phyloP scores from a whole-genome alignment of 2,329 filamentous ascomycete genomes.

The Anisogramma anomala region DNA sequence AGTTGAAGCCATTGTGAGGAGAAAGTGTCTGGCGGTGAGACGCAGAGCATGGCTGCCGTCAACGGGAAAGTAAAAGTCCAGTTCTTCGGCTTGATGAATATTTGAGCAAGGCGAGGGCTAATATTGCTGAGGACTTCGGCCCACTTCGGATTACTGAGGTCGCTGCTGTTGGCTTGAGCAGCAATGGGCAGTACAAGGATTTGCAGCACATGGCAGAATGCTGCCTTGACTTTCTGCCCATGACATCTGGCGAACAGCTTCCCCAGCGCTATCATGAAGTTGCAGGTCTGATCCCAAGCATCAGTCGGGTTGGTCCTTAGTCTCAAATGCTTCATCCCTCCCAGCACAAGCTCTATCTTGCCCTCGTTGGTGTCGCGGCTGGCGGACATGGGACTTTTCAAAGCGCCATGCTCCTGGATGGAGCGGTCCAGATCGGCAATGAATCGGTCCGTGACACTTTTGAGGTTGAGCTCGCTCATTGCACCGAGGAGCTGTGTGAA shows the following conservation, averaged over 20 bases:
- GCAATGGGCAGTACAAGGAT: slow-evolving; percentile 79
- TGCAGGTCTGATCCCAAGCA: slow-evolving; percentile 75
- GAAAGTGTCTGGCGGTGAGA: slow-evolving; percentile 76
- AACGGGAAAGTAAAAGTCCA: slow-evolving; percentile 84
- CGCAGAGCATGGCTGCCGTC: slow-evolving; percentile 75
- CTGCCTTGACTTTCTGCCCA: slow-evolving; percentile 80
- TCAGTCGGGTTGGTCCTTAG: slow-evolving; percentile 63
- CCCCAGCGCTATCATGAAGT: slow-evolving; percentile 73
- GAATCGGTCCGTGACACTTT: slow-evolving; percentile 71
- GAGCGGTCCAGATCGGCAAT: slow-evolving; percentile 67
- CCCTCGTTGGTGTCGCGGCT: slow-evolving; percentile 60
- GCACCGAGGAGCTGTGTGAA: slow-evolving; percentile 89
- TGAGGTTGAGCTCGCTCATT: slow-evolving; percentile 89
- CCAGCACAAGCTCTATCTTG: slow-evolving; percentile 75
- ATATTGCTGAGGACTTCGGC: slow-evolving; percentile 70
- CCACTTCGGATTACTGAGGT: slow-evolving; percentile 77
- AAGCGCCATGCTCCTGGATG: slow-evolving; percentile 58
- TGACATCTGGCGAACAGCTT: slow-evolving; percentile 76
- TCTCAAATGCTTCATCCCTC: slow-evolving; percentile 82
- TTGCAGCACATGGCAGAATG: slow-evolving; percentile 87
- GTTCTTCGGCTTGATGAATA: slow-evolving; percentile 85
- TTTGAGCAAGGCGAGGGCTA: slow-evolving; percentile 65
- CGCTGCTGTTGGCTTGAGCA: slow-evolving; percentile 60
- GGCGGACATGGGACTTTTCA: slow-evolving; percentile 50
- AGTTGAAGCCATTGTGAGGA: slow-evolving; percentile 77